These are phyloP conservation scores for Trypanosoma mega DNA, from an alignment of 208 protist genomes.

Conservation along the genomic window DNA sequence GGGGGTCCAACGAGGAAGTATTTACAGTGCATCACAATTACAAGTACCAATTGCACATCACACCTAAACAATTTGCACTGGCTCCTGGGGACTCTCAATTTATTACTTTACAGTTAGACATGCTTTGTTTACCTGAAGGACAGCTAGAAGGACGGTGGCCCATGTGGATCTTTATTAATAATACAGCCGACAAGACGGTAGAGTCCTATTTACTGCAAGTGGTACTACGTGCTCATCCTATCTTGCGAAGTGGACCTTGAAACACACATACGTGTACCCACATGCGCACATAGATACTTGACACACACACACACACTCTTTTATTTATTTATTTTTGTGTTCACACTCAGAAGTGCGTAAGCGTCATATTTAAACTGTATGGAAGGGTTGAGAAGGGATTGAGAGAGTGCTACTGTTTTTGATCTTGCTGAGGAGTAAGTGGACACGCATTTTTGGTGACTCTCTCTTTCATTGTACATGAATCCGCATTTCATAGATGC, in stretches of 20 bases:
- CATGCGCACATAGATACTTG: not conserved
- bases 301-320: slow-evolving; percentile 24
- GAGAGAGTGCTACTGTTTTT: too few species aligned
- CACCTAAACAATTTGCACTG: slow-evolving; percentile 64
- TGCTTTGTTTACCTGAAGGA: slow-evolving; percentile 66
- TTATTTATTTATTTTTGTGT: slow-evolving; percentile 11
- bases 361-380: too few species aligned
- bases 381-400: too few species aligned
- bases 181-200: slow-evolving; percentile 79
- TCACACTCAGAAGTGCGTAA: not conserved
- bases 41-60: slow-evolving; percentile 73
- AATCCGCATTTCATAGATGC: too few species aligned
- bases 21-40: slow-evolving; percentile 88
- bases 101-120: slow-evolving; percentile 71
- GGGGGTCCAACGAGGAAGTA: slow-evolving; percentile 56
- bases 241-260: slow-evolving; percentile 30
- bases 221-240: slow-evolving; percentile 66
- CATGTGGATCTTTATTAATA: slow-evolving; percentile 91
- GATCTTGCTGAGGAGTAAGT: too few species aligned
- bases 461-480: too few species aligned
- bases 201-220: slow-evolving; percentile 86
- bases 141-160: slow-evolving; percentile 86
- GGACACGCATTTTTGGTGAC: too few species aligned
- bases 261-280: not conserved
- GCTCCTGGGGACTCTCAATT: slow-evolving; percentile 76